Percentiles rank a stretch among this genome's conserved stretches.
Conservation (phyloP, 164 flowering plant genomes). For the Paratinospora sagittata region DNA sequence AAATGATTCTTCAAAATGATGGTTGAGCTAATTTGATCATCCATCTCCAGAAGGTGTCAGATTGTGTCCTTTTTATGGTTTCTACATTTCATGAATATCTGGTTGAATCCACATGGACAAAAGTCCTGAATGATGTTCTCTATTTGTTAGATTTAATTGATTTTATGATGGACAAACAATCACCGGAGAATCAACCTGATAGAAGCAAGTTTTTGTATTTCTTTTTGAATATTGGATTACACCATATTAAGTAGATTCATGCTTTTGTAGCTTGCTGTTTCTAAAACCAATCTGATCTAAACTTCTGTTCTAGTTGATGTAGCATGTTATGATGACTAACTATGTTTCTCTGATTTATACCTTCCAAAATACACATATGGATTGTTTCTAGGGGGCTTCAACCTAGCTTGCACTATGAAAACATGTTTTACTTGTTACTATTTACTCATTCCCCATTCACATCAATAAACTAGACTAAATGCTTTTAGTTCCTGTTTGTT, state of each 20-base stretch:
- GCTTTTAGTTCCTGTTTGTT: neutral
- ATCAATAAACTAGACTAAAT: neutral
- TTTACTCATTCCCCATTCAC: neutral
- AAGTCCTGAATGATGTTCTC: neutral
- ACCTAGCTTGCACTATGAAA: neutral
- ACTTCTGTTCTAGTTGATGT: neutral
- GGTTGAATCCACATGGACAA: neutral
- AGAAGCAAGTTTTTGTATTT: too few relatives aligned
- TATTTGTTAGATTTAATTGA: too few relatives aligned
- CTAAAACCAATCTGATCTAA: too few relatives aligned
- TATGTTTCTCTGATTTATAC: neutral
- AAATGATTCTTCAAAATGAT: too few relatives aligned
- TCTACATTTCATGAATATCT: neutral
- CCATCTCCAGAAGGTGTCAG: neutral
- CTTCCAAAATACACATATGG: too few relatives aligned
- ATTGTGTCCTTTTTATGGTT: neutral
- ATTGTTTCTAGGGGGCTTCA: neutral
- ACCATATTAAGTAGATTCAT: neutral
- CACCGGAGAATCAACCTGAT: neutral
- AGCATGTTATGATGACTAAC: too few relatives aligned
- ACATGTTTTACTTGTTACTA: neutral
- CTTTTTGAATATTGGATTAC: too few relatives aligned
- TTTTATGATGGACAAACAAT: neutral
- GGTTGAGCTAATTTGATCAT: too few relatives aligned
- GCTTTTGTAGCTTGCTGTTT: neutral